A percentile compares a stretch with the other conserved stretches of the same genome.
phyloP scores from a whole-genome alignment of 306 rosid species.

The Comarum palustre region DNA sequence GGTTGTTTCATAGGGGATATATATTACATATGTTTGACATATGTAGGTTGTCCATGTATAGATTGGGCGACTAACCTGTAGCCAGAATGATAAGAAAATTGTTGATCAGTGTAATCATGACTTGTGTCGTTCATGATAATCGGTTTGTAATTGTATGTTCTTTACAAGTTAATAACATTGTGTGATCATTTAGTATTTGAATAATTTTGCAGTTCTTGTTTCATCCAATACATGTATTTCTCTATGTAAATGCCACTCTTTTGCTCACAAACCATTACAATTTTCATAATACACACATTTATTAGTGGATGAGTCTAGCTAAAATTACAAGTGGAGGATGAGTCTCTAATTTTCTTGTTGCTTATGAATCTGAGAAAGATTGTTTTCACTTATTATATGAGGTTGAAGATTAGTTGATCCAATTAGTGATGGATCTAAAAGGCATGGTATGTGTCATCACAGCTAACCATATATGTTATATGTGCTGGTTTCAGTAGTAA shows the following conservation, averaged over 20 bases:
- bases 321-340: too few relatives aligned
- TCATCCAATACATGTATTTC: background rate
- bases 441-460: background rate
- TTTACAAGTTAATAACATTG: background rate
- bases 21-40: background rate
- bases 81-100: background rate
- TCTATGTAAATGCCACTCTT: background rate
- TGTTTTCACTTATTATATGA: background rate
- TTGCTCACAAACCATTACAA: background rate
- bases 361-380: too few relatives aligned
- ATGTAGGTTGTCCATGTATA: constrained; percentile 1
- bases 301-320: background rate
- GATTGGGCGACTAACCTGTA: constrained; percentile 2
- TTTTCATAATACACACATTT: background rate
- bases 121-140: background rate
- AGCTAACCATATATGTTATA: background rate
- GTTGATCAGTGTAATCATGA: background rate
- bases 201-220: background rate
- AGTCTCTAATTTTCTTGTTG: too few relatives aligned
- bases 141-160: background rate
- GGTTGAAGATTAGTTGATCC: background rate
- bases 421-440: background rate
- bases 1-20: background rate
- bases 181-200: background rate
- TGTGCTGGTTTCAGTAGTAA: constrained; percentile 4